phyloP scores from a whole-genome alignment of 164 flowering plant genomes.

The Cinnamomum micranthum region DNA sequence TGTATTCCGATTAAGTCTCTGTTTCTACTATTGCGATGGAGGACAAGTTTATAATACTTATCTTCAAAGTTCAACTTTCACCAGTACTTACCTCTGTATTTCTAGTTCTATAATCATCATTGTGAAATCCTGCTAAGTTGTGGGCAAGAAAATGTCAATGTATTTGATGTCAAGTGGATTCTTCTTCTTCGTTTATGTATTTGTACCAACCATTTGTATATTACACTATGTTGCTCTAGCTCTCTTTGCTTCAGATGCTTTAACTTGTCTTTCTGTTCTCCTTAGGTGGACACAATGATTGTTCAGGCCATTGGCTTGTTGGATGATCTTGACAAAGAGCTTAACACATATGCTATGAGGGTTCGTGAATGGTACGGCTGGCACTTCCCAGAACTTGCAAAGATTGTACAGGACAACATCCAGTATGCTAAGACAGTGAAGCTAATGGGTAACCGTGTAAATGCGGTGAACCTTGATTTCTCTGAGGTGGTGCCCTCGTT shows the following conservation, averaged over 20 bases:
- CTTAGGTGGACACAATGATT: slow-evolving; percentile 94
- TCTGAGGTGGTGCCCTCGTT: slow-evolving; percentile 52
- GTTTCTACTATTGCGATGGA: no score
- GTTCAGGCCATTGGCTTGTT: slow-evolving; percentile 93
- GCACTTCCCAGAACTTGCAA: slow-evolving; percentile 98
- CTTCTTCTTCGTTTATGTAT: neutral
- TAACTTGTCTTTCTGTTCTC: neutral
- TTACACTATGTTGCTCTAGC: neutral
- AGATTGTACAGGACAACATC: slow-evolving; percentile 83
- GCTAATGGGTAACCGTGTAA: slow-evolving; percentile 76
- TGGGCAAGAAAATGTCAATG: neutral
- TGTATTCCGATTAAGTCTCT: no score
- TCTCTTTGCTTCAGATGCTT: neutral
- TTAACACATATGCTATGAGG: slow-evolving; percentile 95
- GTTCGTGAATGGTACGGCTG: slow-evolving; percentile 98
- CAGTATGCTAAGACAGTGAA: slow-evolving; percentile 89
- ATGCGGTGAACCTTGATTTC: slow-evolving; percentile 92
- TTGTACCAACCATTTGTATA: neutral
- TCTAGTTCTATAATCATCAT: no score
- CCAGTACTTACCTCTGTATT: no score
- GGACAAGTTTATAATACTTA: no score
- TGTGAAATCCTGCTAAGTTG: neutral
- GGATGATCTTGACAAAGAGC: slow-evolving; percentile 98
- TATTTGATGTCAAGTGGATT: neutral
- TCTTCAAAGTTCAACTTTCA: no score